Evolutionary conservation across 441 rosid species (phyloP), one percentile per base, ranked within the genome.

Genomic region (Arabidopsis hybrid): DNA sequence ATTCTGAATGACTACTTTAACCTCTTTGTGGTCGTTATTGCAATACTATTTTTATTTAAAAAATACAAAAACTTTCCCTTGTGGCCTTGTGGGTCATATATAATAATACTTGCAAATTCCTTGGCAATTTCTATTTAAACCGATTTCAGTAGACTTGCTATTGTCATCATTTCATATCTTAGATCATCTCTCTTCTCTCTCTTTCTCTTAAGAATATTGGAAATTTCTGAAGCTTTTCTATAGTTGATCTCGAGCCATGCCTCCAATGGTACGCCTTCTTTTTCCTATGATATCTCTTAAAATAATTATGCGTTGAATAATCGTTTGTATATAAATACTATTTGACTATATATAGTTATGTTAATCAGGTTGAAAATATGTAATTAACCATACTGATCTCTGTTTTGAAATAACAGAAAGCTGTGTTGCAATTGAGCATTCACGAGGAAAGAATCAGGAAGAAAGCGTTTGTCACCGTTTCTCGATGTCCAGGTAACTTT

Each of bases 381-480:
- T 38, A 72, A 55, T 17, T 40, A 56, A 17, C 42, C 10, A 18
- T 69, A 69, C 60, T 75, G 8, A 70, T 56, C 29, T 58, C 3
- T 9, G 5, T 5, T 59, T 71, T 65, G 1, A 34, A 57, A 50
- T 34, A 3, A 71, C 80, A 77, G 76, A 77, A 71, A 71, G 18
- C 72, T 40, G 68, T 65, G 4, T 43, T 77, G 47, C 68, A 65
- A 77, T 6, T 76, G 70, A 66, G 65, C 34, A 2, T 80, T 13
- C 16, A 53, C 13, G 65, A 65, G 6, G 71, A 65, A n/a, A 51
- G 50, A 69, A 73, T 31, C 21, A 79, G 64, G 45, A 69, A 13
- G 59, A 79, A 79, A 51, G 68, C 8, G 3, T 9, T 31, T 8
- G 53, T 10, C 13, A 58, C 46, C 1, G 68, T 68, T 58, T 74